Evolutionary conservation across 2,329 filamentous ascomycete genomes (phyloP), one percentile per base, ranked within the genome.

Genomic region (Dactylellina leptospora): DNA sequence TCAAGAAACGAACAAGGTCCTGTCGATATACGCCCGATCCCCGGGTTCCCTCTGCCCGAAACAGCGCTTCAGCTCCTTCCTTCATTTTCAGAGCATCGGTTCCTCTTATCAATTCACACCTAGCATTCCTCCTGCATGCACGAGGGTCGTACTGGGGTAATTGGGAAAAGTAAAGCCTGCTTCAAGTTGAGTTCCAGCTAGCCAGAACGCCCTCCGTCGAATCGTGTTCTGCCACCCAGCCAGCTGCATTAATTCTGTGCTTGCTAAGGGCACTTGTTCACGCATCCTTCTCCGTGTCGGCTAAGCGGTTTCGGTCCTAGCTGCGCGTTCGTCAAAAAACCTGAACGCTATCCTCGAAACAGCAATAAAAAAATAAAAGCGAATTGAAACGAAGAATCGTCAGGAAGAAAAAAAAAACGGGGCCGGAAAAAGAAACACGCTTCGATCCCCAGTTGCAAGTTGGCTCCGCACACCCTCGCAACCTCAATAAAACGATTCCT

Each of bases 171-270:
- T 33, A 53, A 62, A 51, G 11, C 45, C 28, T 53, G 58, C 40
- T 22, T 45, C 20, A 18, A 45, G 11, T 45, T 18, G 40, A 18
- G 4, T 22, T 45, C 20, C 16, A 45, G 20, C 16, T 45, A 45
- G 40, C 13, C 40, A 9, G 18, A 16, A 16, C 36, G 36, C 36
- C 18, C 50, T 30, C 56, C 50, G 61, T 66, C 61, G 51, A 66
- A 58, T 51, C 50, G 51, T 51, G 33, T 50, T 58, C 66, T 60
- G 66, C 55, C 58, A 56, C 66, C 66, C 66, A 71, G 66, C 66
- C 58, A 50, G 42, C 66, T 63, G 66, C 66, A 71, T 71, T 71
- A 71, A 71, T 60, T 62, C 40, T 71, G 38, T 22, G 56, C 47
- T 61, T 66, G 44, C 47, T 62, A 63, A 63, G 47, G 50, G 22